These are phyloP conservation scores for Globisporangium abappressorium DNA, from an alignment of 352 stramenopile species.

Conservation along the genomic window DNA sequence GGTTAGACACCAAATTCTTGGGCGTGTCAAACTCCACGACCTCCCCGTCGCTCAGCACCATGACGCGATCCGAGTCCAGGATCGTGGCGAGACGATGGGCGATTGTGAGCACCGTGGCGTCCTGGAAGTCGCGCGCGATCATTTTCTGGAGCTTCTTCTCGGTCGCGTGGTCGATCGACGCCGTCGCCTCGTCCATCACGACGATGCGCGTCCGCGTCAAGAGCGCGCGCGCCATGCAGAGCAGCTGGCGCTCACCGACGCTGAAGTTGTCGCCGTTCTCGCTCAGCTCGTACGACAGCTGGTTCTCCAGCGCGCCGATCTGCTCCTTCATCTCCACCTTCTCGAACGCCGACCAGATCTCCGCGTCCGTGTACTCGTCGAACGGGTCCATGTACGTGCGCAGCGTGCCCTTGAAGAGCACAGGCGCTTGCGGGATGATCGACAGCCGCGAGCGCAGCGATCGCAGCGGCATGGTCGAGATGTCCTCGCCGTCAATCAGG, in stretches of 20 bases:
- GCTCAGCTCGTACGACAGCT: conserved; percentile 57
- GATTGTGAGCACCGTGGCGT: conserved; percentile 93
- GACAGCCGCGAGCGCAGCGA: conserved; percentile 49
- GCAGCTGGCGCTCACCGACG: conserved; percentile 90
- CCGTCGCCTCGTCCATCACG: conserved; percentile 72
- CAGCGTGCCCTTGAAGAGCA: conserved; percentile 87
- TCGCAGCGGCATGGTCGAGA: conserved; percentile 14
- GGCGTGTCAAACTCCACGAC: not conserved
- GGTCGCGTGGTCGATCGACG: conserved; percentile 71
- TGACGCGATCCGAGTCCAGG: conserved; percentile 41
- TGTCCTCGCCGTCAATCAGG: conserved; percentile 60
- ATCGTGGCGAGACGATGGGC: conserved; percentile 92
- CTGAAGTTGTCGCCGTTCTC: conserved; percentile 89
- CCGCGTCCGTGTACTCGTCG: conserved; percentile 56
- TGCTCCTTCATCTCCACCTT: conserved; percentile 64
- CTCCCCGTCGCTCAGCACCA: not conserved
- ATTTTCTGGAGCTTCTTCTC: conserved; percentile 34
- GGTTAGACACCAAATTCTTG: not conserved
- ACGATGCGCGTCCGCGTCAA: conserved; percentile 67
- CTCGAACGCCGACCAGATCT: conserved; percentile 69
- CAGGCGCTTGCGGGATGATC: conserved; percentile 57
- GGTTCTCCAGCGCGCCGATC: conserved; percentile 25
- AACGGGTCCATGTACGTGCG: conserved; percentile 87
- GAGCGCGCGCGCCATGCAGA: conserved; percentile 90
- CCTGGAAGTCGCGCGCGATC: conserved; percentile 85